Evolutionary conservation across 805 yeast species (phyloP).

Genomic region (Spathaspora gorwiae): DNA sequence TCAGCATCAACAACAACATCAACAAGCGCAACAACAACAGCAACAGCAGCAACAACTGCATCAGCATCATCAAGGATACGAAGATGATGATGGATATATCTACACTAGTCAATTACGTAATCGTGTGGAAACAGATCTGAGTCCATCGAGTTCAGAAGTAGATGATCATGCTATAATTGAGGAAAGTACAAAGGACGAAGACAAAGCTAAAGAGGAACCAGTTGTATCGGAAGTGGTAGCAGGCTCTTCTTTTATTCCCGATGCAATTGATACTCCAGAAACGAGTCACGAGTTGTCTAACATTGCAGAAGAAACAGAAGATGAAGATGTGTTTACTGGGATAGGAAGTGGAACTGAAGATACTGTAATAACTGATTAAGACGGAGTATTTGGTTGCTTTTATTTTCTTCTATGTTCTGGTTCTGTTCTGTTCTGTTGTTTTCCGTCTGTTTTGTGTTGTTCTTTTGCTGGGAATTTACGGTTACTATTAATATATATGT

Average conservation of each 20-base stretch:
- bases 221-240: too few relatives aligned
- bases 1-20: neutral
- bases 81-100: slow-evolving; percentile 11
- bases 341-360: slow-evolving; percentile 1
- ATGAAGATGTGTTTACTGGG: neutral
- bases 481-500: too few relatives aligned
- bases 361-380: neutral
- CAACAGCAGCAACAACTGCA: neutral
- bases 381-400: too few relatives aligned
- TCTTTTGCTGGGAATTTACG: too few relatives aligned
- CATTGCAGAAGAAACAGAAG: slow-evolving; percentile 3
- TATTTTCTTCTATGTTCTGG: too few relatives aligned
- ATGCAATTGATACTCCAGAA: too few relatives aligned
- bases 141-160: neutral
- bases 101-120: slow-evolving; percentile 3
- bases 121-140: neutral
- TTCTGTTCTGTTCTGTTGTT: too few relatives aligned
- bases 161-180: neutral
- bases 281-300: neutral
- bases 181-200: neutral
- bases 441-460: too few relatives aligned
- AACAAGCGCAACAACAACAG: neutral
- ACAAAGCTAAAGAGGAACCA: too few relatives aligned
- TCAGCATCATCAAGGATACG: neutral
- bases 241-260: too few relatives aligned